Base-by-base conservation (phyloP, 305 asterid genomes). In the Fraxinus sp. region DNA sequence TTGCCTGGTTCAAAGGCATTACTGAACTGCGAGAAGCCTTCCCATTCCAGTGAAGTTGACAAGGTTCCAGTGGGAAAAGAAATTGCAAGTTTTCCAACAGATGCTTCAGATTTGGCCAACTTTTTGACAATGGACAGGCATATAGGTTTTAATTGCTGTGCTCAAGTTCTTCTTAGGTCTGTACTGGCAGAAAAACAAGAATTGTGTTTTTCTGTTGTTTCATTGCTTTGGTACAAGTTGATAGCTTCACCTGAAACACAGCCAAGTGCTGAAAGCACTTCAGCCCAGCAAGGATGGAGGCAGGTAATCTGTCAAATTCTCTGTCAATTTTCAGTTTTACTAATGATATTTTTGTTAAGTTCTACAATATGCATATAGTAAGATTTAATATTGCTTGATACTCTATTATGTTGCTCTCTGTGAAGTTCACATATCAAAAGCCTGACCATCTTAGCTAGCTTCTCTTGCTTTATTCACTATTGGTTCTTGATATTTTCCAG, bases 201-300 rank as follows among this genome's bases (percentile, higher is more conserved):
- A 86, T 82, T 97, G 52, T 97, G 99, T 82, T 92, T 95, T 90
- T 97, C 98, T 39, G 99, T 97, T 85, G 98, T 97, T 84, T 95
- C 99, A 18, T 85, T 95, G 91, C 98, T 97, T 86, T 97, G 98
- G 99, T 97, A 93, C 94, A 95, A 97, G 88, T 80, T 97, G 92
- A 93, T 97, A 81, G 92, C 90, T 82, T 92, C 98, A 73, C 98
- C 99, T 46, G 99, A 97, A 88, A 95, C 93, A 62, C 94, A 92
- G 82, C 98, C 96, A 26, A 92, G 89, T 85, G 97, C 93, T 68
- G 99, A 92, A 89, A 93, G 99, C 90, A 97, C 98, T 22, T 97
- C 99, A 36, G 98, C 98, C 11, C 98, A 93, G 86, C 99, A 95
- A 90, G 99, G 99, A 87, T 96, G 99, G 99, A 92, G 98, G 82